Evolutionary conservation across 2,329 filamentous ascomycete genomes (phyloP).

Genomic region (Bipolaris oryzae): DNA sequence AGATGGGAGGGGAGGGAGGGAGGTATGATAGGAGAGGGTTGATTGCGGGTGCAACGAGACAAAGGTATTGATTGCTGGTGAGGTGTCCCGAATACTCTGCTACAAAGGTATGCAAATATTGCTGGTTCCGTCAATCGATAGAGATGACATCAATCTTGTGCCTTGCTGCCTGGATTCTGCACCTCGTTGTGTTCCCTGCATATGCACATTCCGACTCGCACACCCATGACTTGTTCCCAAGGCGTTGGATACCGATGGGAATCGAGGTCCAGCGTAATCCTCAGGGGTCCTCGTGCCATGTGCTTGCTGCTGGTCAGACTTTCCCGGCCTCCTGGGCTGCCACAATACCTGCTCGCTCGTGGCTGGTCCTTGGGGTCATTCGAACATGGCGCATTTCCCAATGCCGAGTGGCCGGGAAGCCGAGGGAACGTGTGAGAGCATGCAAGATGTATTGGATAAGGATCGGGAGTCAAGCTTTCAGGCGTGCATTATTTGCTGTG

Average conservation of each 20-base stretch:
- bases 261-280: conserved; percentile 16
- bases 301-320: conserved; percentile 6
- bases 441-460: conserved; percentile 28
- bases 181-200: neutral
- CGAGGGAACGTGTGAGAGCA: conserved; percentile 18
- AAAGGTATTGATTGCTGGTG: neutral
- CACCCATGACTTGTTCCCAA: conserved; percentile 13
- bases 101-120: conserved; percentile 1
- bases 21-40: neutral
- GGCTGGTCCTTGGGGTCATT: conserved; percentile 22
- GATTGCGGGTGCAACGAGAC: neutral
- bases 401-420: conserved; percentile 19
- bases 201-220: neutral
- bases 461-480: conserved; percentile 12
- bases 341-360: conserved; percentile 24
- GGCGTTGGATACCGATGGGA: conserved; percentile 14
- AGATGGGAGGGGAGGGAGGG: too few relatives aligned
- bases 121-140: neutral
- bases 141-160: conserved; percentile 1
- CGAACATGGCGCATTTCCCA: conserved; percentile 33
- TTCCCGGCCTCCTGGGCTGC: conserved; percentile 24
- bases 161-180: conserved; percentile 2
- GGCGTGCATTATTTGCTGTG: conserved; percentile 12
- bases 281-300: conserved; percentile 19
- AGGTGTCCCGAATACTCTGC: neutral